These are phyloP conservation scores for Cutaneotrichosporon mucoides DNA, from an alignment of 1,284 basidiomycete genomes.

Conservation along the genomic window DNA sequence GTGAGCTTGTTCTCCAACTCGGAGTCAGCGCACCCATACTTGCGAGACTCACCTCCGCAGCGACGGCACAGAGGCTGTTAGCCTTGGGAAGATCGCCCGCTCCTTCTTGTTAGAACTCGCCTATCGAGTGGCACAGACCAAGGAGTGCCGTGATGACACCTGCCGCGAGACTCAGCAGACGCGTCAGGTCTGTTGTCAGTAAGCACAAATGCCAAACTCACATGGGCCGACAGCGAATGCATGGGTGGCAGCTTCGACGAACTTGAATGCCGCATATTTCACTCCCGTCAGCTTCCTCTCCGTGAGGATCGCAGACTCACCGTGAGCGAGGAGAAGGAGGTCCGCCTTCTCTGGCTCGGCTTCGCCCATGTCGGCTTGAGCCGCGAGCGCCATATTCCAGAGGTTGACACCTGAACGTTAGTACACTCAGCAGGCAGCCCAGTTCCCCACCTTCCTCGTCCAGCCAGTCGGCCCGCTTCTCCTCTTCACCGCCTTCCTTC, in stretches of 20 bases:
- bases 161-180: conserved; percentile 7
- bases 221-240: conserved; percentile 4
- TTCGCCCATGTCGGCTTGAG: not conserved
- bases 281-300: not conserved
- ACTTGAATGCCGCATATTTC: conserved; percentile 8
- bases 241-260: conserved; percentile 6
- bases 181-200: conserved; percentile 6
- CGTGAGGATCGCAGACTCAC: not conserved
- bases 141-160: not conserved
- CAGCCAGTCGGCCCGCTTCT: conserved; percentile 9
- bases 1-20: conserved; percentile 7
- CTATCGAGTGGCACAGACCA: too few relatives aligned
- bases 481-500: not conserved
- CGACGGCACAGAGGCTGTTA: not conserved
- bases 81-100: conserved; percentile 7
- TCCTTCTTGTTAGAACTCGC: too few relatives aligned
- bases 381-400: conserved; percentile 5
- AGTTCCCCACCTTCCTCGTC: conserved; percentile 8
- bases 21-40: not conserved
- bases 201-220: not conserved
- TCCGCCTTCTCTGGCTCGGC: not conserved
- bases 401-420: conserved; percentile 11
- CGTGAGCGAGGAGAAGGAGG: not conserved
- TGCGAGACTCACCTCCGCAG: not conserved
- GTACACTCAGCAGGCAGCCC: not conserved